Base-by-base conservation (phyloP, 2,329 filamentous ascomycete genomes). In the Xylaria digitata region DNA sequence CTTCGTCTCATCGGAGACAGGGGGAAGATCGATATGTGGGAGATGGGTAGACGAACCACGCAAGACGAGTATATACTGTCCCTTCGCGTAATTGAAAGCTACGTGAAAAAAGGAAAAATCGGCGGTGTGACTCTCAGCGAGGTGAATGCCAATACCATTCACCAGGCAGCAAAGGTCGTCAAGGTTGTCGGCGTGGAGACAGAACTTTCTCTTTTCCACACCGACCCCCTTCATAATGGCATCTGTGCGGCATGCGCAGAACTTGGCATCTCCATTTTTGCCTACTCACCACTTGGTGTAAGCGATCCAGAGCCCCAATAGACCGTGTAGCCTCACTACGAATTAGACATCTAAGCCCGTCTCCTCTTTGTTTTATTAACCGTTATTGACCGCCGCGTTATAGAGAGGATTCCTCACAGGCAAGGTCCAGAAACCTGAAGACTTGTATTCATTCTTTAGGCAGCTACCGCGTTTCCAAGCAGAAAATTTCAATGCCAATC, bases 211-310 rank as follows among this genome's bases (percentile, higher is more conserved):
- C 70, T 79, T 21, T 79, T 74, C 70, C 7, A 69, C 8, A 75
- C 72, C 6, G 75, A 78, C 11, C 71, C 74, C n/a, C 67, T 75
- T 30, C 65, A 68, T 17, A 72, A 77, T 32, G 77, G 80, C 0
- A 72, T 82, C 43, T 75, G 75, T 6, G 71, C 72, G 7, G 71
- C 78, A 0, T 82, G 81, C 65, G 73, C 67, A 1, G 84, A 89
- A 72, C 76, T 86, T 2, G 80, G 79, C 9, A 88, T 89, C 49
- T 83, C 86, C 0, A 81, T 89, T 48, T 75, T 87, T 6, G 84
- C 84, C 0, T 88, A 68, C 53, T 67, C 71, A 23, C 86, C 87
- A 2, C 79, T 89, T 0, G 84, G 86, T n/a, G 62, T 65, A 55
- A 61, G 56, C 64, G 5, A 48, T 32, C 2, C 32, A 6, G 7